Evolutionary conservation across 164 flowering plant species (phyloP), one percentile per base, ranked within the genome.

Genomic region (Aristolochia contorta): DNA sequence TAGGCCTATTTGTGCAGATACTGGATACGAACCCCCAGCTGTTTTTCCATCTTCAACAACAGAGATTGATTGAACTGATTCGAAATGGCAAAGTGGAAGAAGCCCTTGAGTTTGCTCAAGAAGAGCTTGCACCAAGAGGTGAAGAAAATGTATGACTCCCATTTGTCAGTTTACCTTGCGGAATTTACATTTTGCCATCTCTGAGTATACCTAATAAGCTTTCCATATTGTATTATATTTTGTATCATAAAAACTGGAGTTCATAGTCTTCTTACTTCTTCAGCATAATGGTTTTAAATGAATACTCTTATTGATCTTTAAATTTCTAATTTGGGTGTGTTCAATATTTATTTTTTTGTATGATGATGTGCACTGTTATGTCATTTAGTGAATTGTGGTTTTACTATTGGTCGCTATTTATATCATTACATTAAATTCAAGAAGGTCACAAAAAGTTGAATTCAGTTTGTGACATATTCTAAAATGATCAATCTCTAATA

Each of bases 101-200:
- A 67, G 97, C 99, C 62, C 67, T 92, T 58, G 96, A 87, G 67
- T 92, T 89, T 80, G 99, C 97, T 65, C 96, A 90, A 78, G 97
- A 90, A 75, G 99, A 93, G 71, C 94, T 93, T 59, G 99, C 99
- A 57, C 96, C 97, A 46, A 84, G 97, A 72, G 97, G 96, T 52
- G 91, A 93, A 79, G 97, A 93, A 81, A 90, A 93, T 79, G 99
- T 93, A 84, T 53, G 10, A 33, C 23, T 63, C 50, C 19, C 15
- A 15, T 45, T 19, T 23, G 43, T 41, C 22, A 33, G 7, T 6
- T 37, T 37, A 37, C 43, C 43, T 6, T 6, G 5, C 7, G 43
- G 10, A 10, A 37, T 37, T 37, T 37, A 37, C 43, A 37, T 37
- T 8, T 37, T 37, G 43, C 12, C 7, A 37, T 37, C 43, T 37